Base-by-base conservation (phyloP, 1,284 basidiomycete species). In the Puccinia triticina region DNA sequence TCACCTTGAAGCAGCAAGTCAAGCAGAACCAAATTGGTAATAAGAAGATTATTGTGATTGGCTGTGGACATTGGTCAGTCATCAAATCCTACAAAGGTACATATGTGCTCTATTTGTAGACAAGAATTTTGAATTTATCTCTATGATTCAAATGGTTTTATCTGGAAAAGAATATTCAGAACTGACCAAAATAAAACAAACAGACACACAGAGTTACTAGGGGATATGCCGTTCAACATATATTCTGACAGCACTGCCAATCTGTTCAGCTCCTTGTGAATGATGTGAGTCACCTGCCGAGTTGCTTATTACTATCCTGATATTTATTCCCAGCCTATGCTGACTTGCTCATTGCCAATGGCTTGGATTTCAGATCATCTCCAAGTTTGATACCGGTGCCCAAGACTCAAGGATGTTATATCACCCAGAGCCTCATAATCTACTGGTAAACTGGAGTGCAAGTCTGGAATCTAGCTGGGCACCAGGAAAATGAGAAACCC, bases 61-160 rank as follows among this genome's bases (percentile, higher is more conserved):
- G 77, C 4, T 80, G 77, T 80, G 77, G 77, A 26, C 67, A 80
- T 73, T 80, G 77, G 77, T 80, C 77, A n/a, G 37, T 71, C 0
- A 80, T 80, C 34, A 71, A 80, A 61, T 46, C 77, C 1, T 80
- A 80, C 66, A 72, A 80, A 80, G 67, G 77, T 61, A 40, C 16
- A 12, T 4, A 32, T 18, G n/a, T n/a, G n/a, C 5, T 43, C 29
- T 26, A 1, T 59, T 11, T n/a, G 2, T 59, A 11, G 12, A 7
- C 40, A 43, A 43, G 40, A 43, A 4, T 43, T 43, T 43, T 12
- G 7, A 43, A 4, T 43, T 12, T 43, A 7, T 43, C 40, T 4
- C 40, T 43, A 43, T 7, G 40, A 43, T 43, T 12, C 40, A 12
- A 43, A 43, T n/a, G n/a, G n/a, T n/a, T n/a, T n/a, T n/a, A n/a